Conservation (phyloP, 257 asterid species). For the Perilla frutescens region DNA sequence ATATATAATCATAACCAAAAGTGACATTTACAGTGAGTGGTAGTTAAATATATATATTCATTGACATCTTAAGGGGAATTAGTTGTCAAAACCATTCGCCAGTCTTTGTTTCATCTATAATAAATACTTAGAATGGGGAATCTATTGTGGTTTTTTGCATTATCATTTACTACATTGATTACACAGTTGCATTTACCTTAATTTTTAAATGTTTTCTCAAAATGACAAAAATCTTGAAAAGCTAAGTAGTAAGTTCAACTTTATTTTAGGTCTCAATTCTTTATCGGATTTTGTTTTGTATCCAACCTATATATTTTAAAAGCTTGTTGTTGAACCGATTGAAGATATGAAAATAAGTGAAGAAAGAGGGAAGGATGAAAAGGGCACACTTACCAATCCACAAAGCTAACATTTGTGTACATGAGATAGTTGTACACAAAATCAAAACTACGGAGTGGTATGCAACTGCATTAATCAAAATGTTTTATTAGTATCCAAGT, state of each 20-base stretch:
- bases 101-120: slow-evolving; percentile 21
- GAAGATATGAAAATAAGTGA: slow-evolving; percentile 8
- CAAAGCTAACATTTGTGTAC: slow-evolving; percentile 86
- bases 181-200: background rate
- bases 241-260: slow-evolving; percentile 6
- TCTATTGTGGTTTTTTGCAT: background rate
- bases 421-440: slow-evolving; percentile 93
- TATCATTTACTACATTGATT: background rate
- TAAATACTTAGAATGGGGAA: background rate
- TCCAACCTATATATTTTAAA: background rate
- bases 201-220: background rate
- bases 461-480: slow-evolving; percentile 74
- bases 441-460: slow-evolving; percentile 85
- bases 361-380: slow-evolving; percentile 21
- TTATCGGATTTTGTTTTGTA: background rate
- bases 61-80: background rate
- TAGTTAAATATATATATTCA: background rate
- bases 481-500: slow-evolving; percentile 36
- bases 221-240: background rate
- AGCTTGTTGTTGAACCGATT: slow-evolving; percentile 11
- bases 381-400: slow-evolving; percentile 76
- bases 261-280: slow-evolving; percentile 10
- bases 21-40: slow-evolving; percentile 14
- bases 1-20: slow-evolving; percentile 24
- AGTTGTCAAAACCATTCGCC: background rate